Evolutionary conservation across 2,329 filamentous ascomycete genomes (phyloP).

Genomic region (Phyllosticta citriasiana): DNA sequence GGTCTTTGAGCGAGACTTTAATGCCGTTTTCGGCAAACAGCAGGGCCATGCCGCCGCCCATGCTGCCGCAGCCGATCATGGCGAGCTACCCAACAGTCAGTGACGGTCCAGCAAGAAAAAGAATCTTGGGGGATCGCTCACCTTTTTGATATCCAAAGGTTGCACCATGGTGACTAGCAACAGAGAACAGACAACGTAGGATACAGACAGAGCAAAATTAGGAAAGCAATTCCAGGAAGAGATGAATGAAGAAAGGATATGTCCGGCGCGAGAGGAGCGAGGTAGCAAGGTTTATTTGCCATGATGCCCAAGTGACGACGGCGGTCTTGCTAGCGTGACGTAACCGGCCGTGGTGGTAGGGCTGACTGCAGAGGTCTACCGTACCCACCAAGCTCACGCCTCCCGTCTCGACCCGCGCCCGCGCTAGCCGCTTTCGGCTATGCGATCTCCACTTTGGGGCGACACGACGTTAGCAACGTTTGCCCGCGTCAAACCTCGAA

Average conservation of each 20-base stretch:
- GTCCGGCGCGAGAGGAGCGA: neutral
- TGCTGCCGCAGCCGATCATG: slow-evolving; percentile 49
- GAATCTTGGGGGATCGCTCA: neutral
- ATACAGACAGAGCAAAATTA: neutral
- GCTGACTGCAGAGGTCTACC: neutral
- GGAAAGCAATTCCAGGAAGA: neutral
- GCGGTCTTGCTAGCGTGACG: neutral
- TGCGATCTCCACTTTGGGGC: neutral
- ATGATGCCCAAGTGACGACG: neutral
- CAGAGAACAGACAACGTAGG: neutral
- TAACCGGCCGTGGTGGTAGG: neutral
- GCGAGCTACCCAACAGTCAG: slow-evolving; percentile 32
- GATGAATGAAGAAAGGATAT: neutral
- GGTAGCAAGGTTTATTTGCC: neutral
- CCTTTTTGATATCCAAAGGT: slow-evolving; percentile 5
- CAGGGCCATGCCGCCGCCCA: slow-evolving; percentile 51
- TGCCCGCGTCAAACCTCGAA: too few species aligned
- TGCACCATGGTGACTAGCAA: neutral
- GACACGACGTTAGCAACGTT: too few species aligned
- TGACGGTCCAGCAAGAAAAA: neutral
- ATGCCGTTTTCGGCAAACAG: slow-evolving; percentile 48
- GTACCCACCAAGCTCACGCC: neutral
- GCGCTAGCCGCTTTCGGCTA: neutral
- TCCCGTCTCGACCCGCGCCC: neutral
- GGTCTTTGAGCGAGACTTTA: slow-evolving; percentile 46